Percentiles rank a stretch among this genome's conserved stretches.
phyloP scores from a whole-genome alignment of 768 basidiomycete genomes.

The Coprinopsis cinerea region DNA sequence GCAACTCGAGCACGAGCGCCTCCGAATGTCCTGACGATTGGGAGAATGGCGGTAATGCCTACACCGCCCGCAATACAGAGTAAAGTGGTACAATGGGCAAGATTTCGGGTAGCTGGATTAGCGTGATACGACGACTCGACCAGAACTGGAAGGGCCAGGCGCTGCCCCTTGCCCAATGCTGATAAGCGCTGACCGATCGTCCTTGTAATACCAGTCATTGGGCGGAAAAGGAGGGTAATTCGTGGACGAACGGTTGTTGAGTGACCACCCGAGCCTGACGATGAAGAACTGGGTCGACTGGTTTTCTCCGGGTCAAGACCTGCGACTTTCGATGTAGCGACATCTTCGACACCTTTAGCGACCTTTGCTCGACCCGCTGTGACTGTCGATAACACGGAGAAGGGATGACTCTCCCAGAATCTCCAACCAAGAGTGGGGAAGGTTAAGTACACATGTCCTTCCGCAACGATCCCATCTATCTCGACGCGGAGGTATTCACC shows the following conservation, averaged over 20 bases:
- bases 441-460: slow-evolving; percentile 10
- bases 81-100: slow-evolving; percentile 8
- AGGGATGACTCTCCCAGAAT: slow-evolving; percentile 12
- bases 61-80: slow-evolving; percentile 10
- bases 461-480: slow-evolving; percentile 6
- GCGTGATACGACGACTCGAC: slow-evolving; percentile 10
- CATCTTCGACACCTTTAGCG: neutral
- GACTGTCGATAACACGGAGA: slow-evolving; percentile 9
- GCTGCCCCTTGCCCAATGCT: neutral
- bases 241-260: neutral
- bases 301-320: too few species aligned
- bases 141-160: slow-evolving; percentile 7
- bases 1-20: neutral
- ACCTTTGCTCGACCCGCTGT: neutral
- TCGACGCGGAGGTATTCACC: slow-evolving; percentile 9
- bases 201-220: slow-evolving; percentile 1
- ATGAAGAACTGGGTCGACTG: neutral
- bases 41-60: slow-evolving; percentile 10
- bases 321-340: too few species aligned
- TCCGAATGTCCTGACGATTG: slow-evolving; percentile 6
- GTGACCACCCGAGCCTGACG: neutral
- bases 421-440: slow-evolving; percentile 10
- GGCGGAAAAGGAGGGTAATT: slow-evolving; percentile 7
- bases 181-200: slow-evolving; percentile 2
- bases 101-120: slow-evolving; percentile 8